Percentiles rank a stretch among this genome's conserved stretches.
These are phyloP conservation scores for Penicillium argentinense DNA, from an alignment of 495 filamentous ascomycete species.

Conservation along the genomic window DNA sequence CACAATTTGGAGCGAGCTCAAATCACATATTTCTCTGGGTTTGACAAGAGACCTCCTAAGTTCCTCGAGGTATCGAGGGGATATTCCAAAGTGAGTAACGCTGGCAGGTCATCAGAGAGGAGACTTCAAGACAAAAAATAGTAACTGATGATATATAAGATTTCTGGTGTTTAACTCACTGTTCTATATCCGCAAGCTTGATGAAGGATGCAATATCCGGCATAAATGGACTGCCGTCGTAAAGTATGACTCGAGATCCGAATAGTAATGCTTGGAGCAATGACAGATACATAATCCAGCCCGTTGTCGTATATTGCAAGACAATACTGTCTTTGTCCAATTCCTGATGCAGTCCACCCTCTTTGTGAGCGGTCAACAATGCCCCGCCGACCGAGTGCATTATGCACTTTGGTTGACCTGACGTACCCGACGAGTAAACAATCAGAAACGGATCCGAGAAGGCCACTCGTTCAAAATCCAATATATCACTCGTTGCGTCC, in stretches of 20 bases:
- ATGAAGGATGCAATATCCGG: slow-evolving; percentile 62
- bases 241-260: slow-evolving; percentile 61
- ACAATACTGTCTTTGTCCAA: slow-evolving; percentile 45
- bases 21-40: slow-evolving; percentile 60
- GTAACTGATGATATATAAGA: too few relatives aligned
- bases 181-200: slow-evolving; percentile 56
- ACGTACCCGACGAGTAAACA: slow-evolving; percentile 75
- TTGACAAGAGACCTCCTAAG: slow-evolving; percentile 56
- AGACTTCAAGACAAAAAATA: too few relatives aligned
- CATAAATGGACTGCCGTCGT: slow-evolving; percentile 76
- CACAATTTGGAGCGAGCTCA: slow-evolving; percentile 57
- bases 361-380: slow-evolving; percentile 50
- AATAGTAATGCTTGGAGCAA: slow-evolving; percentile 51
- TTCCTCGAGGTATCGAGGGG: slow-evolving; percentile 73
- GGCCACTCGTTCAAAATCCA: slow-evolving; percentile 57
- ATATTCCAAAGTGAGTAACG: slow-evolving; percentile 63
- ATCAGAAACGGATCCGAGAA: slow-evolving; percentile 65
- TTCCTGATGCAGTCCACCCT: slow-evolving; percentile 60
- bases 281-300: slow-evolving; percentile 84
- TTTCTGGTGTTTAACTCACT: slow-evolving; percentile 38
- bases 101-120: too few relatives aligned
- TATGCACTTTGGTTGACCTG: slow-evolving; percentile 80
- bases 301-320: slow-evolving; percentile 64
- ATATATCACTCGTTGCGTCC: slow-evolving; percentile 32
- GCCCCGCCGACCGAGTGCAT: slow-evolving; percentile 51